Evolutionary conservation across 176 grass and related monocot genomes (phyloP).

Genomic region (Tillandsia fasciculata): DNA sequence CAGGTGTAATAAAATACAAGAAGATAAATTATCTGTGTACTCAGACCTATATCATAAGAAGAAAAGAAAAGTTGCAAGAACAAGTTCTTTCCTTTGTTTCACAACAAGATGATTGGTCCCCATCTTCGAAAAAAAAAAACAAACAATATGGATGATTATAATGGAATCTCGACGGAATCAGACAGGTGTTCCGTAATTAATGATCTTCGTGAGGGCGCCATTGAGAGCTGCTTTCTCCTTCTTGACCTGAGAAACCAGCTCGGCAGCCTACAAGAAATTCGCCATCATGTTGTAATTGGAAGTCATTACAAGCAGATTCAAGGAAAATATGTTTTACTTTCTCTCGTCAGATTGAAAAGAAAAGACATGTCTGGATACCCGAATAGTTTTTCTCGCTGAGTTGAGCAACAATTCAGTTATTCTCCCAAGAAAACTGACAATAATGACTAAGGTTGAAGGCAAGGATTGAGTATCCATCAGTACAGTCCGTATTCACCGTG

Average conservation of each 20-base stretch:
- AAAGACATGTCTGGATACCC: no score
- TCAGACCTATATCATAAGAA: background rate
- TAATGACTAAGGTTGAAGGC: no score
- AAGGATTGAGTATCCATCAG: no score
- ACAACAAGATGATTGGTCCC: background rate
- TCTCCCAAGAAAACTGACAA: no score
- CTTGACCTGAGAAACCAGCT: conserved; percentile 23
- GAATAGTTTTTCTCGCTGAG: no score
- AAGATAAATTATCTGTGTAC: background rate
- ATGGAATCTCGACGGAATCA: conserved; percentile 2
- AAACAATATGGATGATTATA: background rate
- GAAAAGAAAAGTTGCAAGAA: background rate
- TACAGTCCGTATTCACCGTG: no score
- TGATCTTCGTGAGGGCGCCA: conserved; percentile 25
- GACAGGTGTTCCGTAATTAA: conserved; percentile 27
- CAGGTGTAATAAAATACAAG: background rate
- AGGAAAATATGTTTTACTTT: background rate
- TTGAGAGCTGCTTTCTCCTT: conserved; percentile 26
- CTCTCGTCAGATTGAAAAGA: background rate
- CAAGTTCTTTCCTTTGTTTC: background rate
- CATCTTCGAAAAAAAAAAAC: no score
- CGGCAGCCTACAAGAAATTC: conserved; percentile 12
- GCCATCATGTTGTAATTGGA: background rate
- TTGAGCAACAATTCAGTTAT: no score
- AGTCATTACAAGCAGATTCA: background rate